A percentile compares a stretch with the other conserved stretches of the same genome.
Conservation (phyloP, 371 early-diverging fungal species). For the Mortierella sp. region DNA sequence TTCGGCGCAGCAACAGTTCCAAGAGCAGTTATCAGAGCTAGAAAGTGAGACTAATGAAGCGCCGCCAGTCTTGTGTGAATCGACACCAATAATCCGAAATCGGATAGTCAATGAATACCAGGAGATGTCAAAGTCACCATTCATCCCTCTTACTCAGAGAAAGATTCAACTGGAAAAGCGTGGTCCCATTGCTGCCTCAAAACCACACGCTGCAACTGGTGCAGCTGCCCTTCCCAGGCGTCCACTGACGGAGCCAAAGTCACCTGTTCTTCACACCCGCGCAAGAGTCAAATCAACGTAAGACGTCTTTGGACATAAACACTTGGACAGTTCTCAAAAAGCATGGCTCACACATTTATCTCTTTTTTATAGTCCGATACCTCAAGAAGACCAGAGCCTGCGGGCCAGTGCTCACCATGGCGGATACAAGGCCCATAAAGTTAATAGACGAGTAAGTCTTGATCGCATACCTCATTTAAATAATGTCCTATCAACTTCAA, state of each 20-base stretch:
- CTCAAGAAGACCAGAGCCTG: conserved; percentile 12
- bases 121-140: conserved; percentile 31
- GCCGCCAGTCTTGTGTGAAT: not conserved
- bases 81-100: conserved; percentile 16
- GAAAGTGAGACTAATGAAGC: not conserved
- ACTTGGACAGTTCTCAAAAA: no score
- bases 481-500: no score
- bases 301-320: not conserved
- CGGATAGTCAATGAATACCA: conserved; percentile 26
- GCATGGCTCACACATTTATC: not conserved
- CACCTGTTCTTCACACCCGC: conserved; percentile 27
- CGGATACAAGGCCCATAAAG: conserved; percentile 28
- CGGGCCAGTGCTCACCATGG: conserved; percentile 17
- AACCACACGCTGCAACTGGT: not conserved
- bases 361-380: conserved; percentile 1
- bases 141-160: conserved; percentile 24
- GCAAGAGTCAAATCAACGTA: conserved; percentile 23
- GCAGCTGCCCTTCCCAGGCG: not conserved
- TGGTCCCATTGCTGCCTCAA: not conserved
- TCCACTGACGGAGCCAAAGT: conserved; percentile 23
- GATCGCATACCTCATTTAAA: no score
- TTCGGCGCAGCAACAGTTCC: not conserved
- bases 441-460: conserved; percentile 32
- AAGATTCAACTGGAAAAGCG: conserved; percentile 20
- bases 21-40: not conserved